Evolutionary conservation across 345 rosid species (phyloP), one percentile per base, ranked within the genome.

Genomic region (Euphorbia lathyris): DNA sequence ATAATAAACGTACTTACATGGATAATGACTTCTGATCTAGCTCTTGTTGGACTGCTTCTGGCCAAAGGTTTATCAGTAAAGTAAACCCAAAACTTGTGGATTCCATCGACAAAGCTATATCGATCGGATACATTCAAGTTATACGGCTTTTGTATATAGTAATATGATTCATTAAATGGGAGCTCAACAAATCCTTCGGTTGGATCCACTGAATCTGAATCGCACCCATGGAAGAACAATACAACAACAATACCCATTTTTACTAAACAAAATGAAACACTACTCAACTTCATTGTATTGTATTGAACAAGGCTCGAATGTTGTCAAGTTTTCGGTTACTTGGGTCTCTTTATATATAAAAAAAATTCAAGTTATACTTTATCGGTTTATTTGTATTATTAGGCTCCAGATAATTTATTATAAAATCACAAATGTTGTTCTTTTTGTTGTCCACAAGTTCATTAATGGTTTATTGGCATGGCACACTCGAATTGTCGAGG

Each of bases 81-180:
- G 66, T 74, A 78, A 19, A 78, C 80, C 75, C 83, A 73, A 0
- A 76, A 70, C 42, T 73, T 73, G 71, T 80, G 80, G 26, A 70
- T 23, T 62, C 83, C 83, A 70, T 74, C 17, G 0, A n/a, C 40
- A 42, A 77, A 68, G 72, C 65, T 71, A 32, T 77, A 77, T 7
- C 74, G 70, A 5, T 77, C 48, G 20, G 23, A 12, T n/a, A 58
- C 62, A 1, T 42, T 66, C 56, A 75, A 47, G 34, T 71, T 58
- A 60, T 70, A 74, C 0, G 79, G 82, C 51, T 67, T 75, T 25
- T 71, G 78, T 32, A 74, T 66, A 29, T 45, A 13, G n/a, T 66
- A 70, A 56, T 62, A 32, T 1, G 76, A 66, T 25, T 17, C 12
- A 26, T 70, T 74, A 20, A 74, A 57, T 1, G 72, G 72, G n/a